Base-by-base conservation (phyloP, 2,329 filamentous ascomycete genomes). In the Seiridium unicorne region DNA sequence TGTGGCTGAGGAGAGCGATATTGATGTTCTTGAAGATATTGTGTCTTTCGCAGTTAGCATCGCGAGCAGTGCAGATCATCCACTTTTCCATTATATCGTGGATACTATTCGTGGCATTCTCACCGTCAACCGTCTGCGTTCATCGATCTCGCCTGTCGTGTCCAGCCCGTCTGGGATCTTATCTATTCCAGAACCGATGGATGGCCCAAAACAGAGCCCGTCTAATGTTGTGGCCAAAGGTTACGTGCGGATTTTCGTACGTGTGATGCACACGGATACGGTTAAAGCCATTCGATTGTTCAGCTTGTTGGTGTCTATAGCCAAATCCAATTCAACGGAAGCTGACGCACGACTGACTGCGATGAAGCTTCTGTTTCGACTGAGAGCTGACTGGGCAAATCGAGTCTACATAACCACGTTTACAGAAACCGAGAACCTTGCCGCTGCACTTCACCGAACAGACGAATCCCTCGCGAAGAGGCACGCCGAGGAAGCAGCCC, bases 341-440 rank as follows among this genome's bases (percentile, higher is more conserved):
- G 78, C 83, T 5, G 88, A 91, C 73, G 88, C 90, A 56, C 88
- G 91, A 5, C 77, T 95, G 34, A 88, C 87, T 10, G 88, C 89
- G 2, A 85, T 93, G 80, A 92, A 91, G 68, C 76, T 94, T 48
- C 78, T 97, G 2, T 94, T 96, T 71, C 87, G 93, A 48, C 78
- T 97, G 36, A 86, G 93, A 61, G 92, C 92, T 31, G 92, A 97
- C 73, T 92, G 90, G 71, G 86, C 89, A 8, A 86, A 93, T 65
- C 84, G 88, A 49, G 83, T 97, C 3, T 92, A 89, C 60, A 79
- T 97, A 57, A 87, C 87, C 6, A 76, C 84, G 40, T 84, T 86
- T 36, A 86, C 89, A 1, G 92, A 96, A 70, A 89, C 87, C 35
- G 86, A 89, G 64, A 86, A 86, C 57, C 79, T 97, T 32, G 91